Evolutionary conservation across 257 asterid species (phyloP).

Genomic region (Penstemon davidsonii): DNA sequence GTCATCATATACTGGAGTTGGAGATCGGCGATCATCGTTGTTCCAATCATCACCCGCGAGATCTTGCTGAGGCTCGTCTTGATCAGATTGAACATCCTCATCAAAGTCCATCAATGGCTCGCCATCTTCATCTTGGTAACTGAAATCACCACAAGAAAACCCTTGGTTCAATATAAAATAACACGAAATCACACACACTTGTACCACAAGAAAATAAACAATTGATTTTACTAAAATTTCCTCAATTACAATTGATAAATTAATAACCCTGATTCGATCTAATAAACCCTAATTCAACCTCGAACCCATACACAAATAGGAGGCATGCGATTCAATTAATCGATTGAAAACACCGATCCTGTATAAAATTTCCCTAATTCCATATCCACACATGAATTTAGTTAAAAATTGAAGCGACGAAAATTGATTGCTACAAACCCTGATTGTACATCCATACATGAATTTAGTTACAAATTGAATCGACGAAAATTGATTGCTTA

Average conservation of each 20-base stretch:
- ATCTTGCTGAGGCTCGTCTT: constrained; percentile 47
- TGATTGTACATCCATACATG: not conserved
- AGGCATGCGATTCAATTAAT: not conserved
- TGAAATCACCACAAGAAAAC: constrained; percentile 33
- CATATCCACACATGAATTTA: too few species aligned
- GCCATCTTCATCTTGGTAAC: constrained; percentile 87
- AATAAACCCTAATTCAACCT: constrained; percentile 23
- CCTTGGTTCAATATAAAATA: constrained; percentile 7
- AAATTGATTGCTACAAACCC: constrained; percentile 11
- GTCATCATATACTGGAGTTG: constrained; percentile 67
- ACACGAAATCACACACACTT: not conserved
- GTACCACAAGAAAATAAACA: not conserved
- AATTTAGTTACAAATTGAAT: not conserved
- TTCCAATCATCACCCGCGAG: constrained; percentile 42
- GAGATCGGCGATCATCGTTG: constrained; percentile 41
- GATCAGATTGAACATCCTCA: constrained; percentile 68
- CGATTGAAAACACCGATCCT: constrained; percentile 17
- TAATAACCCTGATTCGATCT: constrained; percentile 18
- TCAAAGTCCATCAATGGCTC: constrained; percentile 89
- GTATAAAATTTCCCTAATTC: too few species aligned
- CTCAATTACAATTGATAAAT: too few species aligned
- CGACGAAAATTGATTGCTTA: constrained; percentile 1
- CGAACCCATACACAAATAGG: not conserved
- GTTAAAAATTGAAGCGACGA: too few species aligned
- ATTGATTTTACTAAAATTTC: too few species aligned